Conservation (phyloP, 2,329 filamentous ascomycete genomes). For the Colletotrichum incanum region DNA sequence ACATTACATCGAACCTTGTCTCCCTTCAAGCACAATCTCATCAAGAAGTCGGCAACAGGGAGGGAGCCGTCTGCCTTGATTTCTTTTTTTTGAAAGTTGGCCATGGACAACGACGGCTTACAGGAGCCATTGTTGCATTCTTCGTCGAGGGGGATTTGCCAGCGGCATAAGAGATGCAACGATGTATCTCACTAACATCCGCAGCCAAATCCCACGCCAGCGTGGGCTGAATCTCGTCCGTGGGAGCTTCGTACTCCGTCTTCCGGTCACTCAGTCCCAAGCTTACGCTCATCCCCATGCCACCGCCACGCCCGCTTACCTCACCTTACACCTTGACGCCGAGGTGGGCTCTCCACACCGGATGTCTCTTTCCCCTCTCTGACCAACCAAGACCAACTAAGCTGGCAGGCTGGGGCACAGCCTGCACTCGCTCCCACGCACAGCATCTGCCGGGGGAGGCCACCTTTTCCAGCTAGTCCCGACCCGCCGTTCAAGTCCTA, state of each 20-base stretch:
- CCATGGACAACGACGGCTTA: neutral
- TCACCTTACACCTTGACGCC: constrained; percentile 10
- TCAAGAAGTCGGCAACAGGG: neutral
- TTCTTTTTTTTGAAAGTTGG: neutral
- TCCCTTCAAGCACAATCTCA: neutral
- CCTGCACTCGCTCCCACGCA: constrained; percentile 16
- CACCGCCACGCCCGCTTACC: constrained; percentile 21
- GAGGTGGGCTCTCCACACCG: constrained; percentile 13
- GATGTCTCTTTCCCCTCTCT: constrained; percentile 14
- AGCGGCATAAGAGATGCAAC: neutral
- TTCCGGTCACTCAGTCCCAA: neutral
- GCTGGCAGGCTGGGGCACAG: neutral
- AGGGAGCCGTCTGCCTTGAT: neutral
- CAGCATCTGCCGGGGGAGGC: constrained; percentile 32
- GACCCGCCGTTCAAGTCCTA: constrained; percentile 38
- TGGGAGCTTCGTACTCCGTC: constrained; percentile 2
- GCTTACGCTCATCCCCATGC: constrained; percentile 4
- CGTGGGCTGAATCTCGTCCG: constrained; percentile 21
- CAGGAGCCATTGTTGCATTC: neutral
- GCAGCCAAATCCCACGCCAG: neutral
- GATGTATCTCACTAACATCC: constrained; percentile 18
- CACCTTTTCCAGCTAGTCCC: constrained; percentile 40
- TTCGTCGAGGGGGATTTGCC: neutral
- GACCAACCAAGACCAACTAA: constrained; percentile 6
- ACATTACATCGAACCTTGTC: neutral